Evolutionary conservation across 805 yeast species (phyloP), one percentile per base, ranked within the genome.

Genomic region (Brettanomyces custersianus): DNA sequence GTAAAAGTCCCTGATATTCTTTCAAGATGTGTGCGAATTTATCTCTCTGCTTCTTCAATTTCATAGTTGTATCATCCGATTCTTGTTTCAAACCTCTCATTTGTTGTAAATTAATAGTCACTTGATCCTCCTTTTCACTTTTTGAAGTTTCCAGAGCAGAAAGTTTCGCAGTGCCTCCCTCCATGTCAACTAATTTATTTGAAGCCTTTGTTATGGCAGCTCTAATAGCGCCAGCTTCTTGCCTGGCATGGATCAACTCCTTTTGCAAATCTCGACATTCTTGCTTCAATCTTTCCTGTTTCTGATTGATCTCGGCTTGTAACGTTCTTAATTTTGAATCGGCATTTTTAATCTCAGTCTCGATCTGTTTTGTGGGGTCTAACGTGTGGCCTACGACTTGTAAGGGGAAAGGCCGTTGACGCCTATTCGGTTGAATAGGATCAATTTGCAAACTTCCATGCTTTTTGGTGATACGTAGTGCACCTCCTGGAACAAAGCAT

Each of bases 171-270:
- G 52, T 49, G 21, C 64, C 60, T 36, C 65, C 68, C 7, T 64
- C 66, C 35, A 66, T 59, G 16, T 71, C 77, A 15, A 55, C 60
- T 13, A 74, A 46, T 35, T 63, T 62, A 25, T 57, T 52, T 26
- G 57, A 60, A 4, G 66, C 41, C 21, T 62, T 56, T 35, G 52
- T 55, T 4, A 60, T 52, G 28, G 60, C 43, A 34, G 40, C 42
- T 22, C 48, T 40, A 4, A 29, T 5, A 2, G 44, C 43, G 4
- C 37, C 38, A 11, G 46, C 33, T 3, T 53, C 52, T 5, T 19
- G 23, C 24, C 20, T 23, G 9, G 21, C 22, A 2, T 38, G 38
- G 7, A 34, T 44, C 5, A 54, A 32, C 29, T 43, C 44, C 34
- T 48, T 31, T n/a, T 41, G 36, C n/a, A n/a, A n/a, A 18, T 33